Conservation (phyloP, 2,329 filamentous ascomycete genomes). For the Exophiala xenobiotica region DNA sequence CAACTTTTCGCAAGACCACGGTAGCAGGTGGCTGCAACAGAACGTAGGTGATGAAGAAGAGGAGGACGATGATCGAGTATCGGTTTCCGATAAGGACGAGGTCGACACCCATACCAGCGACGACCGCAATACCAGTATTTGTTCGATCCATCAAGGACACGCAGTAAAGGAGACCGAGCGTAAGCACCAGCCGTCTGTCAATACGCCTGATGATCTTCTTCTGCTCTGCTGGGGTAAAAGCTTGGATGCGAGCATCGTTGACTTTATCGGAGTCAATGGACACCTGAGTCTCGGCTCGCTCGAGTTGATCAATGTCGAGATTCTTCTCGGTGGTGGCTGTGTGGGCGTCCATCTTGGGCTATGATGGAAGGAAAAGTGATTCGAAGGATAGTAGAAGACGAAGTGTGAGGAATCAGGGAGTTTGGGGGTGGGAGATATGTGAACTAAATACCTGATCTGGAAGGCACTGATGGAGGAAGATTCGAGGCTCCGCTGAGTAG, state of each 20-base stretch:
- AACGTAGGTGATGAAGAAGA: slow-evolving; percentile 74
- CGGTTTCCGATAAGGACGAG: slow-evolving; percentile 27
- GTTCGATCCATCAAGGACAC: slow-evolving; percentile 76
- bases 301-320: slow-evolving; percentile 17
- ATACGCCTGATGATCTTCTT: slow-evolving; percentile 66
- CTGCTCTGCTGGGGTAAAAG: slow-evolving; percentile 56
- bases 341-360: slow-evolving; percentile 9
- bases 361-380: background rate
- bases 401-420: background rate
- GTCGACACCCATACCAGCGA: slow-evolving; percentile 55
- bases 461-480: background rate
- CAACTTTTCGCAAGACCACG: slow-evolving; percentile 65
- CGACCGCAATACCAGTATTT: slow-evolving; percentile 68
- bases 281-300: slow-evolving; percentile 13
- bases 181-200: slow-evolving; percentile 64
- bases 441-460: no score
- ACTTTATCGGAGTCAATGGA: slow-evolving; percentile 15
- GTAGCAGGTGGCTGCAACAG: slow-evolving; percentile 71
- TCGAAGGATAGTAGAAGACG: background rate
- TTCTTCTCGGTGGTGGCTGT: slow-evolving; percentile 14
- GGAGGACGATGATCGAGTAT: slow-evolving; percentile 63
- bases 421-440: background rate
- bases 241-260: slow-evolving; percentile 21
- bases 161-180: slow-evolving; percentile 68
- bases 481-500: background rate